phyloP scores from a whole-genome alignment of 768 basidiomycete genomes.

The Suillus americanus region DNA sequence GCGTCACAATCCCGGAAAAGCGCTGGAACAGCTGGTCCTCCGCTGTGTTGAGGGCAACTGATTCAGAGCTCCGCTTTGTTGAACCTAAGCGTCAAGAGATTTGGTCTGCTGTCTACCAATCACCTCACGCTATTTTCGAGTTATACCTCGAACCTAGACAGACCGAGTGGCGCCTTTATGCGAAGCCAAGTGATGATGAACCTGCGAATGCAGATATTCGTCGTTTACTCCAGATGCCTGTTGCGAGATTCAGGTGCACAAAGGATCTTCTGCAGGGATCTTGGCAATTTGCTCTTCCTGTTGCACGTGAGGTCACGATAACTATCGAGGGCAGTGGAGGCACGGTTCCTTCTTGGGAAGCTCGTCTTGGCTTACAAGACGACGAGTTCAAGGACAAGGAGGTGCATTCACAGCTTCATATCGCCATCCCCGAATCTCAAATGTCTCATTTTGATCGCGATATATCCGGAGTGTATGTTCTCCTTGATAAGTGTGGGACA shows the following conservation, averaged over 20 bases:
- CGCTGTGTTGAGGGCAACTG: slow-evolving; percentile 59
- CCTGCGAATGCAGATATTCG: slow-evolving; percentile 83
- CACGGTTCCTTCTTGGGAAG: slow-evolving; percentile 82
- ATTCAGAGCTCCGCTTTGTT: slow-evolving; percentile 75
- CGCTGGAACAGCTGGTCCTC: slow-evolving; percentile 71
- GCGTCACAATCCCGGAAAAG: slow-evolving; percentile 45
- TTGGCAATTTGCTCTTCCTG: slow-evolving; percentile 83
- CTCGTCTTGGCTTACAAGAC: slow-evolving; percentile 68
- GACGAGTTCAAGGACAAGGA: slow-evolving; percentile 64
- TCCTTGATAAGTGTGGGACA: slow-evolving; percentile 86
- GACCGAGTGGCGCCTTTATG: slow-evolving; percentile 87
- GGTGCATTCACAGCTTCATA: slow-evolving; percentile 65
- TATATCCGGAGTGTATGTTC: slow-evolving; percentile 75
- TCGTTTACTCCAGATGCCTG: slow-evolving; percentile 65
- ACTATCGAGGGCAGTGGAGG: slow-evolving; percentile 60
- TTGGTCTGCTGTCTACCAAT: slow-evolving; percentile 82
- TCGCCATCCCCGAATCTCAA: slow-evolving; percentile 55
- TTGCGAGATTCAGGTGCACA: slow-evolving; percentile 69
- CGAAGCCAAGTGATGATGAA: slow-evolving; percentile 60
- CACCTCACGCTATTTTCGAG: slow-evolving; percentile 68
- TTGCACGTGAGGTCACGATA: slow-evolving; percentile 51
- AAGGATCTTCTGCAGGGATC: slow-evolving; percentile 60
- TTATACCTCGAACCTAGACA: slow-evolving; percentile 73
- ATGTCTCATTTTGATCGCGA: slow-evolving; percentile 64
- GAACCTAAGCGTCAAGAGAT: slow-evolving; percentile 85